Evolutionary conservation across 495 filamentous ascomycete genomes (phyloP), one percentile per base, ranked within the genome.

Genomic region (Acidomyces sp.): DNA sequence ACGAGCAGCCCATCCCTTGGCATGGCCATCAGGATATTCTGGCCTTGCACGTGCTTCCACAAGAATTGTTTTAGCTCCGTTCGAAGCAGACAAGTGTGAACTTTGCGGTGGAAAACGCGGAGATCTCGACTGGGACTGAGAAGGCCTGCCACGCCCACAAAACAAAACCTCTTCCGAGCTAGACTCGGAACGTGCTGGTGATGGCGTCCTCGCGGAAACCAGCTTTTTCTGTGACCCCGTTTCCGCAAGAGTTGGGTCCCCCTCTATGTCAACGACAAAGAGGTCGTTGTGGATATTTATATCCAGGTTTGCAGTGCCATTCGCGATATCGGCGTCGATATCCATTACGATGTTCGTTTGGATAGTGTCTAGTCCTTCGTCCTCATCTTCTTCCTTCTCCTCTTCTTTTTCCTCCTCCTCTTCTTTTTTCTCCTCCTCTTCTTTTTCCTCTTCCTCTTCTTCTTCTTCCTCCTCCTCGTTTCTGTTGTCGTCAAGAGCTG

Each of bases 131-230:
- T n/a, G n/a, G n/a, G n/a, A n/a, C n/a, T n/a, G n/a, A 6, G 28
- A 4, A 2, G 66, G 61, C 10, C 32, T 39, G 21, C 63, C 58
- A 32, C 77, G 62, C 21, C 78, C 78, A 35, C 57, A 58, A 53
- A 82, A 84, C 6, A 82, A 44, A 32, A 84, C 72, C n/a, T 79
- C 56, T 38, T 84, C 79, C 12, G 76, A 72, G 49, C 70, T 73
- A 2, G 75, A 78, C 41, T 73, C 66, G 0, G 71, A 75, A 6
- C 52, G 50, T 0, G 54, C 44, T n/a, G 61, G 61, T 6, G 70
- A 70, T 4, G 58, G 40, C 16, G 55, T n/a, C n/a, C 53, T 18
- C 55, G 59, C 18, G 60, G 36, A 23, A n/a, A 39, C 39, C 15
- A 53, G 49, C 26, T 59, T 30, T 19, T 45, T 41, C 9, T 39